Base-by-base conservation (phyloP, 768 basidiomycete species). In the Candolleomyces efflorescens region DNA sequence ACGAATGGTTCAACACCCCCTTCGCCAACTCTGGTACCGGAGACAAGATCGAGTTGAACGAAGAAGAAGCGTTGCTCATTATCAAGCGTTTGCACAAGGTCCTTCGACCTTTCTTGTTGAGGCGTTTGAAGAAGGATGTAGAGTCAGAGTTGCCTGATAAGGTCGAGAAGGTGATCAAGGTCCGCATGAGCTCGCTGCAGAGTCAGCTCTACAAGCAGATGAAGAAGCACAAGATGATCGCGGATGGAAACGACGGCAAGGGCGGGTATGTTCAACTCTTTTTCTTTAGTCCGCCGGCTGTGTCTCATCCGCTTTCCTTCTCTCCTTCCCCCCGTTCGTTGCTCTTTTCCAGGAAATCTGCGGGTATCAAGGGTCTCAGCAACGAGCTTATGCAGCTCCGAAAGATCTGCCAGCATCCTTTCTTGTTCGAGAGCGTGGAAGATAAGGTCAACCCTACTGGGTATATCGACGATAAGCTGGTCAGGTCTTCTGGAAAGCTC, bases 1-100 rank as follows among this genome's bases (percentile, higher is more conserved):
- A 98, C 66, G 97, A 98, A 68, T 99, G 97, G 97, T 99, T 98
- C 82, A 98, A 98, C 76, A 97, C 96, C 1, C 97, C 97, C 0
- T 99, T 99, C 63, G 96, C 97, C 59, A 98, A 93, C 72, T 93
- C 94, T n/a, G 96, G 96, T 27, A 91, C 92, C 0, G 89, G 90
- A 9, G 97, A 99, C 75, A 97, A 96, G 83, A 96, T 98, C 68
- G 94, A 97, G 78, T 72, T 98, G 77, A 97, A 96, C 75, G 97
- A 99, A 89, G 97, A 98, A 90, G 97, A 99, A 78, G 91, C 93
- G 3, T 80, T 98, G 38, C 88, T 98, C 56, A 93, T 99, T 67
- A 97, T 99, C 68, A 88, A 95, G 55, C 95, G 97, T 67, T 72
- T 93, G 71, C 94, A 97, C 66, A 98, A 98, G 75, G 94, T 98